Percentiles rank a stretch among this genome's conserved stretches.
phyloP scores from a whole-genome alignment of 192 early-diverging fungal species.

The Podila epigama region DNA sequence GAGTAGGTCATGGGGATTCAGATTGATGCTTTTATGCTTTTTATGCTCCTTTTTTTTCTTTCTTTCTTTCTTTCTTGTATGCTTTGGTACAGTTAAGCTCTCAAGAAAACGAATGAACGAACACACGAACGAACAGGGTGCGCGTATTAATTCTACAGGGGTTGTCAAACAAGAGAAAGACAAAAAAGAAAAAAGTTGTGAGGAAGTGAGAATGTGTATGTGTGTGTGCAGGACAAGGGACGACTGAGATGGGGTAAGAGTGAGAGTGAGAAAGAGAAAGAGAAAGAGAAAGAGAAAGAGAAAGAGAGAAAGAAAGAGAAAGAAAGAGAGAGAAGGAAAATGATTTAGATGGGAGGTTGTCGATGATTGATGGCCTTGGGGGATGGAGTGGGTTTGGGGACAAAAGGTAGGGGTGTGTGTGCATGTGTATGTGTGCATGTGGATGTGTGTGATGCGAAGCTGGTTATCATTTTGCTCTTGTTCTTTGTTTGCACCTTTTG shows the following conservation, averaged over 20 bases:
- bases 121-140: background rate
- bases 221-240: background rate
- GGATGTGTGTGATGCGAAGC: background rate
- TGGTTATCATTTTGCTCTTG: background rate
- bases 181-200: background rate
- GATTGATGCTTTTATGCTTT: no score
- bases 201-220: background rate
- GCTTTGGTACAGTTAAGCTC: no score
- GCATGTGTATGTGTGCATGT: background rate
- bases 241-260: background rate
- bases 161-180: background rate
- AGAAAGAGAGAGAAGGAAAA: background rate
- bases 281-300: background rate
- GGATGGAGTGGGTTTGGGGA: background rate
- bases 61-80: background rate
- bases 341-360: background rate
- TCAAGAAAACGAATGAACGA: no score
- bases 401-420: background rate
- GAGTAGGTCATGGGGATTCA: slow-evolving; percentile 41
- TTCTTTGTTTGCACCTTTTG: no score
- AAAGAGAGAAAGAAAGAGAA: background rate
- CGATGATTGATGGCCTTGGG: slow-evolving; percentile 1
- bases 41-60: no score
- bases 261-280: background rate
- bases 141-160: background rate